phyloP scores from a whole-genome alignment of 257 asterid species.

The Pogostemon cablin region DNA sequence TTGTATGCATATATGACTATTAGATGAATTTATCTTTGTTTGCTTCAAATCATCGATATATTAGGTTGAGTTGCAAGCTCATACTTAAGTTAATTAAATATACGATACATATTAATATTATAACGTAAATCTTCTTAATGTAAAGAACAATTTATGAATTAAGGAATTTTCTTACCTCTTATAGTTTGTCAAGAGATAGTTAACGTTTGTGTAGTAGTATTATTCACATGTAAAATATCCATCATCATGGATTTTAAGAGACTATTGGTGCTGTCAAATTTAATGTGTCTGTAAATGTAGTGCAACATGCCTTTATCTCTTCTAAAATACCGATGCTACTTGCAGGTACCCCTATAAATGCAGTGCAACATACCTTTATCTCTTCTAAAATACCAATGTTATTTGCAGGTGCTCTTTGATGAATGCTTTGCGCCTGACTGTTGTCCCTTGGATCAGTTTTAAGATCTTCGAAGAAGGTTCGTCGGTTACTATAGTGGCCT shows the following conservation, averaged over 20 bases:
- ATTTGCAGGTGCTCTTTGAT: conserved; percentile 36
- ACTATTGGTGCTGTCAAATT: background rate
- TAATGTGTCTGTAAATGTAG: background rate
- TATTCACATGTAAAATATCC: conserved; percentile 6
- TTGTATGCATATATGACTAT: background rate
- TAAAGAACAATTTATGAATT: background rate
- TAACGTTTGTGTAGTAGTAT: background rate
- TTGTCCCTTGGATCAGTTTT: conserved; percentile 22
- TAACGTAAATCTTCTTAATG: background rate
- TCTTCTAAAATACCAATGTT: conserved; percentile 23
- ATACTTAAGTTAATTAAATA: conserved; percentile 7
- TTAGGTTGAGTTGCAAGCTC: conserved; percentile 13
- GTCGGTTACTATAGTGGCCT: conserved; percentile 22
- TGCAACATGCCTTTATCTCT: background rate
- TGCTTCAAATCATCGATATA: background rate
- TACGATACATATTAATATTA: background rate
- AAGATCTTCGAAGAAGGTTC: conserved; percentile 21
- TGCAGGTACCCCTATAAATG: conserved; percentile 32
- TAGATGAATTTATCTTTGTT: background rate
- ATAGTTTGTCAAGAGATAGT: background rate
- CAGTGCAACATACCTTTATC: background rate
- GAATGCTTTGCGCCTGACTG: conserved; percentile 28
- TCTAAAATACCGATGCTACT: conserved; percentile 24
- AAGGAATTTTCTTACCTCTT: background rate
- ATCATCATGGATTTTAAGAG: background rate